Percentiles rank a stretch among this genome's conserved stretches.
These are phyloP conservation scores for Wickerhamiella qilinensis DNA, from an alignment of 805 yeast species.

Conservation along the genomic window DNA sequence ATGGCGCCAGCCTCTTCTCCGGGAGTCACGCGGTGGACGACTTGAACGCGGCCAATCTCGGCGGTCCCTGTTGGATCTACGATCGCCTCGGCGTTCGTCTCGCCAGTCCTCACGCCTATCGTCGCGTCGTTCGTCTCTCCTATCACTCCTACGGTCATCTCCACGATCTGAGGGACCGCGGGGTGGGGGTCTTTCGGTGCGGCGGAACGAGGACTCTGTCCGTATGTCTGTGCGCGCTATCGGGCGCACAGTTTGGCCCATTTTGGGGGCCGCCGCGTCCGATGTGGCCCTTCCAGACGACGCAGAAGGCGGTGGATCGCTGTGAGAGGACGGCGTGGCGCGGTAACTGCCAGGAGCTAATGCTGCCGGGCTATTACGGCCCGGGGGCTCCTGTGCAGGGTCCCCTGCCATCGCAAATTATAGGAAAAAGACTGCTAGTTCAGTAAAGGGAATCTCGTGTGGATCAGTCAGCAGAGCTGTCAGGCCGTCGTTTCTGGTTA, in stretches of 20 bases:
- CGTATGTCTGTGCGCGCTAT: neutral
- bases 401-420: neutral
- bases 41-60: constrained; percentile 2
- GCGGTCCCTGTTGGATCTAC: constrained; percentile 5
- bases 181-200: constrained; percentile 1
- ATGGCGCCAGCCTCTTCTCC: neutral
- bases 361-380: neutral
- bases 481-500: no score
- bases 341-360: neutral
- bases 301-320: neutral
- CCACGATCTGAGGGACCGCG: neutral
- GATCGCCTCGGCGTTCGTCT: constrained; percentile 1
- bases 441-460: no score
- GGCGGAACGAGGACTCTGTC: neutral
- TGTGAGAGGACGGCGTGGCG: neutral
- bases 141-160: constrained; percentile 1
- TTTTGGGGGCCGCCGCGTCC: no score
- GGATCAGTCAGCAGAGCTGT: no score
- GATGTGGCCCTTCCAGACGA: no score
- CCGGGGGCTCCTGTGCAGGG: neutral
- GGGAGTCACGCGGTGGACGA: constrained; percentile 1
- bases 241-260: neutral
- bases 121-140: neutral
- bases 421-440: no score
- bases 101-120: constrained; percentile 3